Evolutionary conservation across 495 filamentous ascomycete genomes (phyloP), one percentile per base, ranked within the genome.

Genomic region (Podospora comata): DNA sequence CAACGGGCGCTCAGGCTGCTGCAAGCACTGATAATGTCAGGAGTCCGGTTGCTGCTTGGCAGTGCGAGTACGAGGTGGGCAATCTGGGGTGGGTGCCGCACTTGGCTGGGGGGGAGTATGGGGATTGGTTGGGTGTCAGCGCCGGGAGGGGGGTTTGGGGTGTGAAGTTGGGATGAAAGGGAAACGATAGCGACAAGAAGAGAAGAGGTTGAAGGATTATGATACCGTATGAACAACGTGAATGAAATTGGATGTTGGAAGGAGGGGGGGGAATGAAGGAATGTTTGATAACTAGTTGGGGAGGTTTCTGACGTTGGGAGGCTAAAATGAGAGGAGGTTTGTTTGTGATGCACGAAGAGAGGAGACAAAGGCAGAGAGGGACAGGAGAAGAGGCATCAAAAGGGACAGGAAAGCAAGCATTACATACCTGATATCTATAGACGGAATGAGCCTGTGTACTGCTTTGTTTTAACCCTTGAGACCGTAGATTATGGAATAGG

Each of bases 61-160:
- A 91, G 73, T 97, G 95, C 73, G 95, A 98, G 67, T 97, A 96
- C 71, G 95, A 99, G 80, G 91, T 99, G 27, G 91, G 90, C 11
- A 98, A 97, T 77, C 85, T 98, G 39, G 94, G 91, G 73, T 99
- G 95, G 95, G 92, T 91, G 18, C 94, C 95, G 39, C 91, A 90
- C 62, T 89, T 91, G 68, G 69, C 74, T 13, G 90, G 85, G 60
- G 82, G 85, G n/a, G 90, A 92, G 62, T 88, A 88, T 4, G 90
- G 91, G 16, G 95, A 99, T 68, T 99, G 95, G 95, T 80, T 99
- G 19, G 96, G 95, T 26, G 92, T 99, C 5, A 91, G 90, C 74
- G 96, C 92, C 39, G 95, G 95, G 27, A 84, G 94, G 65, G 95
- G 94, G 0, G 85, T 98, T 19, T 97, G 93, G 91, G 94, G 94